Evolutionary conservation across 495 filamentous ascomycete genomes (phyloP).

Genomic region (Penicillium subrubescens): DNA sequence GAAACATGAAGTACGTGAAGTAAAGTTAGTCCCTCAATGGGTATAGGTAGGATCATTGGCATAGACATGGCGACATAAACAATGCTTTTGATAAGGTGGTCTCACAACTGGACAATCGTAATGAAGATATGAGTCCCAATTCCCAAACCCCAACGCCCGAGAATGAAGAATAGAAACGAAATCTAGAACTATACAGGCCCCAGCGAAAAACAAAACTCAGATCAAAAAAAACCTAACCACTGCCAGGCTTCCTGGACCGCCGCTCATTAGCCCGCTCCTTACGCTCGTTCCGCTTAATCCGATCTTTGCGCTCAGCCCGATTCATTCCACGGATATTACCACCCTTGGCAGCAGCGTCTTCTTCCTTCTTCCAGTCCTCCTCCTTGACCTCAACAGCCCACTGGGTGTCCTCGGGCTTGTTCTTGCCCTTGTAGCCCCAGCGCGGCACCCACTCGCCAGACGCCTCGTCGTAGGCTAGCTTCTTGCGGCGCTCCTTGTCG

Average conservation of each 20-base stretch:
- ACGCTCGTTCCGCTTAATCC: constrained; percentile 69
- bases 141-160: constrained; percentile 36
- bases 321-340: constrained; percentile 62
- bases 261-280: constrained; percentile 69
- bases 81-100: constrained; percentile 29
- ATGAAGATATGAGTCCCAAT: constrained; percentile 22
- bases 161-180: constrained; percentile 16
- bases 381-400: constrained; percentile 92
- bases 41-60: not conserved
- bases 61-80: constrained; percentile 6
- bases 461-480: constrained; percentile 80
- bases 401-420: constrained; percentile 73
- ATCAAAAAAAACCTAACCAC: constrained; percentile 10
- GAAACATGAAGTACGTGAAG: constrained; percentile 13
- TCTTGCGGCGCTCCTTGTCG: constrained; percentile 69
- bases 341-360: constrained; percentile 58
- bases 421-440: constrained; percentile 95
- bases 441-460: constrained; percentile 86
- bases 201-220: not conserved
- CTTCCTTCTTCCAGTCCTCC: constrained; percentile 68
- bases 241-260: constrained; percentile 48
- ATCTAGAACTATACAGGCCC: constrained; percentile 18
- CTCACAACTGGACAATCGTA: constrained; percentile 13
- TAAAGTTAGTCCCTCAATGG: constrained; percentile 13
- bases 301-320: constrained; percentile 63